Percentiles rank a stretch among this genome's conserved stretches.
Conservation (phyloP, 805 yeast species). For the Saccharomycopsis vini region DNA sequence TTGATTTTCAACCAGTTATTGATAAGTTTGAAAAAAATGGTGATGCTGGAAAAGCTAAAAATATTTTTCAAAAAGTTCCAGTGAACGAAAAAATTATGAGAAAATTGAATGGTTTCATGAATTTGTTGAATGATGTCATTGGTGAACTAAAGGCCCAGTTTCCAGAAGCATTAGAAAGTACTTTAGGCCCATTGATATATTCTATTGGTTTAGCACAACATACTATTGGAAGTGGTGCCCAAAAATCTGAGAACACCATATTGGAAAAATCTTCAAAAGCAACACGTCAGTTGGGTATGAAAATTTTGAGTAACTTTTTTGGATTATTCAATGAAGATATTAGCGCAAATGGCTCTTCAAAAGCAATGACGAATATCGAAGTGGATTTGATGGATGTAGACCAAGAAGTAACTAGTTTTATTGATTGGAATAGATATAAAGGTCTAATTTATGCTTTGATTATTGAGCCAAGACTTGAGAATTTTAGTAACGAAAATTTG, state of each 20-base stretch:
- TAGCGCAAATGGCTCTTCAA: too few relatives aligned
- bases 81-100: constrained; percentile 32
- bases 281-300: constrained; percentile 61
- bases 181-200: constrained; percentile 50
- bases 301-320: constrained; percentile 51
- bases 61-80: constrained; percentile 3
- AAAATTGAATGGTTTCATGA: constrained; percentile 55
- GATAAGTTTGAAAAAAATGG: constrained; percentile 15
- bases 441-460: constrained; percentile 43
- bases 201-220: constrained; percentile 46
- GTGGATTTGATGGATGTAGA: not conserved
- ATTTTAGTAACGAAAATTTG: constrained; percentile 67
- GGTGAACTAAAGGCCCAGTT: constrained; percentile 51
- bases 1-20: constrained; percentile 34
- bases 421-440: constrained; percentile 49
- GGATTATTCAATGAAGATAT: constrained; percentile 23
- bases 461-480: constrained; percentile 53
- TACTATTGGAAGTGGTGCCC: constrained; percentile 24
- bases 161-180: constrained; percentile 37
- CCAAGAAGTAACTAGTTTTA: constrained; percentile 13
- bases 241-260: too few relatives aligned
- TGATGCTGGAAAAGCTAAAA: not conserved
- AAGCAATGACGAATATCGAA: not conserved
- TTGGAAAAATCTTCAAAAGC: constrained; percentile 41
- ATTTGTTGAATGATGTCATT: constrained; percentile 47